Base-by-base conservation (phyloP, 2,329 filamentous ascomycete species). In the Xylariales sp. region DNA sequence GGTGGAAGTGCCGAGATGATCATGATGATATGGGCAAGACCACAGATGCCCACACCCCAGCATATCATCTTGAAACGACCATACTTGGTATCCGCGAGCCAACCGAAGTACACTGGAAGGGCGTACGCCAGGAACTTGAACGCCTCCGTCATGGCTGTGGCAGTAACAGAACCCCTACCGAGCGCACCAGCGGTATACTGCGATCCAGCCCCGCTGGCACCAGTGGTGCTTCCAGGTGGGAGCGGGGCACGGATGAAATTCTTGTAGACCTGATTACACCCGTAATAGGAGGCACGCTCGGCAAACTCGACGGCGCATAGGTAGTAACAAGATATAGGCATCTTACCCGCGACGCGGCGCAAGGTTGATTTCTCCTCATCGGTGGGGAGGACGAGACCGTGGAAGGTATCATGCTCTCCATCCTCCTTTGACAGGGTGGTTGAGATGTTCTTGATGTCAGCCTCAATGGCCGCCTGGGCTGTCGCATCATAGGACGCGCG, bases 211-310 rank as follows among this genome's bases (percentile, higher is more conserved):
- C 50, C 48, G 3, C 47, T 48, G 24, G 69, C 61, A n/a, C 55
- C 56, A 16, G 51, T 49, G 4, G 53, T 53, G 33, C 51, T 54
- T 3, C 54, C 54, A 10, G 60, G 52, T 1, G 74, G 75, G 3
- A 79, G 54, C 19, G 69, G 67, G 6, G 69, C 69, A 32, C 76
- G 65, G 50, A 79, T 67, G 52, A 72, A 79, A 52, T 79, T 78
- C 41, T 65, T 64, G 55, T 75, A 75, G n/a, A 58, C 58, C 1
- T 66, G 66, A 40, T 64, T 59, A n/a, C 64, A 66, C 29, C 71
- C 71, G 48, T 72, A 74, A 57, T 73, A 76, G 0, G 70, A 73
- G 2, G 70, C 70, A 16, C 72, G 64, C 50, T 76, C 72, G 18
- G 68, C 66, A 42, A 74, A 70, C 42, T 75, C 72, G 21, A 74